Base-by-base conservation (phyloP, 1,284 basidiomycete genomes). In the Trametes sp. region DNA sequence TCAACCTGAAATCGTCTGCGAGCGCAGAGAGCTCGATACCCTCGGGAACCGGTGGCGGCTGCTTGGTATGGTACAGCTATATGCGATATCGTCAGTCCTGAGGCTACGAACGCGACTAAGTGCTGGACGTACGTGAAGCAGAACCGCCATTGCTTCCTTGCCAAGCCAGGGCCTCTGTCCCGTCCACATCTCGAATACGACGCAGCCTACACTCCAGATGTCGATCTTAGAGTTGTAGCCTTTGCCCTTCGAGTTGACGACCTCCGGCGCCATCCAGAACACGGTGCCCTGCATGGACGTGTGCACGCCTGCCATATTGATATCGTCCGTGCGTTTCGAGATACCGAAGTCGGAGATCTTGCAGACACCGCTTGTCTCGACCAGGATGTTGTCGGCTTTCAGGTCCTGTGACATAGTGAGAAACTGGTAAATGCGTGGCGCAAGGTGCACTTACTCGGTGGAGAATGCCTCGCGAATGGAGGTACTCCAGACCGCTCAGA, bases 221-320 rank as follows among this genome's bases (percentile, higher is more conserved):
- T 99, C 98, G 38, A 98, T 91, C 78, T 99, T 99, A 70, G 92
- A 95, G 69, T 93, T 95, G 76, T 99, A 99, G 0, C 94, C 90
- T 67, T 90, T 90, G 71, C 90, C 88, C 72, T 92, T 87, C 36
- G 90, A 88, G 65, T 93, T 87, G 63, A 97, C 87, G 41, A 99
- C 95, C 79, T 99, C 97, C 1, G 97, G 98, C 8, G 98, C 97
- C 97, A 99, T 99, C 94, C 98, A 99, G 77, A 98, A 99, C 51
- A 98, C 92, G 19, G 95, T 96, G 21, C 98, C 98, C 77, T 96
- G 94, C 90, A 99, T 93, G 53, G 94, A 93, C 2, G 95, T 96
- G 61, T 86, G 86, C 36, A 86, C 90, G 28, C 86, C 91, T 64
- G 92, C 91, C 70, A 90, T 89, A 71, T 95, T 89, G 64, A 96